Conservation (phyloP, 306 rosid genomes). For the Acacia acuminata region DNA sequence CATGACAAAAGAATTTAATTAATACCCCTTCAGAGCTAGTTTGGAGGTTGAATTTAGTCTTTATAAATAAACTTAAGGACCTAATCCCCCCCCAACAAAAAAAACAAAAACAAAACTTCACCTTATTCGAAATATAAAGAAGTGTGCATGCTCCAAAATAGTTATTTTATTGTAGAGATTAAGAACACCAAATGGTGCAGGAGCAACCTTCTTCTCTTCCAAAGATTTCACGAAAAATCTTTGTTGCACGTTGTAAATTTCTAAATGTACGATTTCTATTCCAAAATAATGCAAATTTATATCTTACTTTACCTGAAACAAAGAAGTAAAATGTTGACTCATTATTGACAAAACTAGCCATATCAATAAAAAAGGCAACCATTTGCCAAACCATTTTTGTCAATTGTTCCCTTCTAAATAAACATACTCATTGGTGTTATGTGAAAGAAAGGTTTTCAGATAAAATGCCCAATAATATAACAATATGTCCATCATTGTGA, state of each 20-base stretch:
- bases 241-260: constrained; percentile 75
- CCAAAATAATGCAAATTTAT: no score
- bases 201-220: constrained; percentile 95
- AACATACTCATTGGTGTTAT: neutral
- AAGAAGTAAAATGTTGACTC: constrained; percentile 28
- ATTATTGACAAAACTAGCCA: constrained; percentile 30
- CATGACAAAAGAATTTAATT: no score
- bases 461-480: neutral
- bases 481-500: constrained; percentile 16
- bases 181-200: constrained; percentile 31
- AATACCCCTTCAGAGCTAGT: no score
- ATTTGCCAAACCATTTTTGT: constrained; percentile 5
- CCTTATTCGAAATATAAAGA: constrained; percentile 4
- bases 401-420: constrained; percentile 2
- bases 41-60: no score
- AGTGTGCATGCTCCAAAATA: neutral
- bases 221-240: constrained; percentile 67
- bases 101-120: neutral
- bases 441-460: constrained; percentile 6
- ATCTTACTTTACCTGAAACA: no score
- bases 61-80: neutral
- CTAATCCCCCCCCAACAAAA: neutral
- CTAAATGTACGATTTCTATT: constrained; percentile 91
- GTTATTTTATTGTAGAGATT: constrained; percentile 3
- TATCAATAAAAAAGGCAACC: constrained; percentile 12